Conservation (phyloP, 192 early-diverging fungal species). For the Coemansia sp. region DNA sequence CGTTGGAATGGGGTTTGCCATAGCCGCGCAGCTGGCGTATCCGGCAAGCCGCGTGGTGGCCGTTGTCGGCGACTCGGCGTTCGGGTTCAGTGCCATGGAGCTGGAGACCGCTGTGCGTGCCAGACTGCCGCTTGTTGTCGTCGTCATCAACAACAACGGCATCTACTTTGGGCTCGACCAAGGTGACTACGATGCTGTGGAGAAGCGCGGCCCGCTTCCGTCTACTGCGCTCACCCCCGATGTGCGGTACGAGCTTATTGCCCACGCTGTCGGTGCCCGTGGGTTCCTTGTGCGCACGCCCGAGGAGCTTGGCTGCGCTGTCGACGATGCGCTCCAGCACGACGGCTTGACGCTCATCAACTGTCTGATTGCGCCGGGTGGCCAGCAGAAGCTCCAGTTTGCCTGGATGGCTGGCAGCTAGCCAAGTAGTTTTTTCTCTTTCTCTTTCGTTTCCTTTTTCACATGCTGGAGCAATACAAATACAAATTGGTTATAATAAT, state of each 20-base stretch:
- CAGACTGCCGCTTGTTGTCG: constrained; percentile 64
- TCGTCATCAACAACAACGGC: constrained; percentile 79
- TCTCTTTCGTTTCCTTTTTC: neutral
- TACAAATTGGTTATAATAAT: no score
- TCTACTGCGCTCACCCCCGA: constrained; percentile 65
- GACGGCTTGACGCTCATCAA: constrained; percentile 65
- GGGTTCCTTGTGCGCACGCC: constrained; percentile 63
- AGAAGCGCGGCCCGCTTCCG: constrained; percentile 51
- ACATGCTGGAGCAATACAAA: no score
- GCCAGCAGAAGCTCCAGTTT: constrained; percentile 60
- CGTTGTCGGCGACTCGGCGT: constrained; percentile 75
- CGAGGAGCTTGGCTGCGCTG: constrained; percentile 56
- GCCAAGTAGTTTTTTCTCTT: neutral
- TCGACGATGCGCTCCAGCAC: constrained; percentile 47
- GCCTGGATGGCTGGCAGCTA: constrained; percentile 54
- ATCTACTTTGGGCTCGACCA: constrained; percentile 69
- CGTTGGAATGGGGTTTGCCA: constrained; percentile 74
- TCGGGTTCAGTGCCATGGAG: constrained; percentile 82
- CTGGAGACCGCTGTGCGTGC: constrained; percentile 69
- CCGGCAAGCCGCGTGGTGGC: constrained; percentile 58
- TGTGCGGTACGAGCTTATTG: constrained; percentile 69
- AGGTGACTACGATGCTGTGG: constrained; percentile 51
- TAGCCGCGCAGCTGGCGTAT: constrained; percentile 65
- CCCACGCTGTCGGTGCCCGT: constrained; percentile 64
- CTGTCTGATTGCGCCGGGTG: constrained; percentile 65